These are phyloP conservation scores for Phytophthora kernoviae DNA, from an alignment of 352 stramenopile genomes.

Conservation along the genomic window DNA sequence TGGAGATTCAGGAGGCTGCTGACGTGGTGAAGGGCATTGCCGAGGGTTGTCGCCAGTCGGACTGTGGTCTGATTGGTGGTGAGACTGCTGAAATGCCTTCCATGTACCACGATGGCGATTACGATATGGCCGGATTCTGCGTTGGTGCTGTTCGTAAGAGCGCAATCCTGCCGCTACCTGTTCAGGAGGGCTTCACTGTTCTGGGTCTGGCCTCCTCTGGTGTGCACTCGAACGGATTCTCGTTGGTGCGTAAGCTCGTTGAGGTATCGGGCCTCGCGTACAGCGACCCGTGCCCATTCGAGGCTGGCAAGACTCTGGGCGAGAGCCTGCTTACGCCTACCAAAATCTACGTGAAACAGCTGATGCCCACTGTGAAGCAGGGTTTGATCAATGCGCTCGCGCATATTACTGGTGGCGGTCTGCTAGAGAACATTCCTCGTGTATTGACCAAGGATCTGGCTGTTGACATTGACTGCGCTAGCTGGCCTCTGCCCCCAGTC, in stretches of 20 bases:
- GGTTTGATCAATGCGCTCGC: slow-evolving; percentile 92
- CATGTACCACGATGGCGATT: slow-evolving; percentile 98
- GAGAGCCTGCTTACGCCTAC: slow-evolving; percentile 96
- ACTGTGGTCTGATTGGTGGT: slow-evolving; percentile 96
- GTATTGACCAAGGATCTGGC: slow-evolving; percentile 93
- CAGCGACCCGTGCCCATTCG: slow-evolving; percentile 80
- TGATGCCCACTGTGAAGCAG: slow-evolving; percentile 83
- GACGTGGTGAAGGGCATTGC: slow-evolving; percentile 98
- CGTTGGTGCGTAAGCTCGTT: slow-evolving; percentile 97
- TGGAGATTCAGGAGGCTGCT: slow-evolving; percentile 94
- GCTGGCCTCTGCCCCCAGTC: slow-evolving; percentile 92
- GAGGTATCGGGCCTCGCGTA: slow-evolving; percentile 89
- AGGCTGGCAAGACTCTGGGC: slow-evolving; percentile 86
- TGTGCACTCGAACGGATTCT: slow-evolving; percentile 99
- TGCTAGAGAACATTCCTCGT: slow-evolving; percentile 98
- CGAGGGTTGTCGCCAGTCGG: slow-evolving; percentile 95
- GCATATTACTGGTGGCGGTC: slow-evolving; percentile 98
- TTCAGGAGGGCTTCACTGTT: slow-evolving; percentile 92
- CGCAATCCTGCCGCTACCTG: slow-evolving; percentile 85
- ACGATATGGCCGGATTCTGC: slow-evolving; percentile 98
- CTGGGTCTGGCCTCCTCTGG: slow-evolving; percentile 96
- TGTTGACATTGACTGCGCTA: slow-evolving; percentile 92
- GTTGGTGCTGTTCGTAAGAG: slow-evolving; percentile 95
- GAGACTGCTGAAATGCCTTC: slow-evolving; percentile 99
- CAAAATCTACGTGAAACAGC: slow-evolving; percentile 97